A percentile compares a stretch with the other conserved stretches of the same genome.
Evolutionary conservation across 164 flowering plant species (phyloP).

Genomic region (Brasenia schreberi): DNA sequence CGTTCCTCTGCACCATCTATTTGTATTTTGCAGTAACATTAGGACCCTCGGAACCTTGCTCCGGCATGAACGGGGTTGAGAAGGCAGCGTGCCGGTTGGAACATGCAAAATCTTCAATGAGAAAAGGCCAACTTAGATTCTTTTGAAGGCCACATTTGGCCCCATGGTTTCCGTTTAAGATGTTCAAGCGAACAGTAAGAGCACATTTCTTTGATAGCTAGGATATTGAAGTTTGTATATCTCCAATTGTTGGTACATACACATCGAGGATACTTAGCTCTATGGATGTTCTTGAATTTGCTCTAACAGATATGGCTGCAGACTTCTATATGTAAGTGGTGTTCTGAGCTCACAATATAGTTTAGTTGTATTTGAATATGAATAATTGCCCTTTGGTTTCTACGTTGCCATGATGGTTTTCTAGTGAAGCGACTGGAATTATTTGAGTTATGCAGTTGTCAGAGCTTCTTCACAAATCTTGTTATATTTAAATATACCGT

Average conservation of each 20-base stretch:
- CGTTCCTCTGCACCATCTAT: conserved; percentile 38
- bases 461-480: too few relatives aligned
- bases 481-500: too few relatives aligned
- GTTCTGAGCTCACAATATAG: background rate
- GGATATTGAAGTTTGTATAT: background rate
- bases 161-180: background rate
- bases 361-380: too few relatives aligned
- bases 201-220: background rate
- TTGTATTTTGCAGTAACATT: conserved; percentile 52
- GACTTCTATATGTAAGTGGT: background rate
- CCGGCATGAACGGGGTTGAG: conserved; percentile 24
- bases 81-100: conserved; percentile 27
- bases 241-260: background rate
- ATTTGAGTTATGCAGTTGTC: too few relatives aligned
- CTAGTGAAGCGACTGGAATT: too few relatives aligned
- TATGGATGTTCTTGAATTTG: background rate
- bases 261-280: background rate
- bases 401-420: background rate
- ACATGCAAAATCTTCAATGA: conserved; percentile 19
- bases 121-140: conserved; percentile 34
- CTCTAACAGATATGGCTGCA: background rate
- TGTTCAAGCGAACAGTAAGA: background rate
- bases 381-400: background rate
- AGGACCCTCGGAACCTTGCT: conserved; percentile 25
- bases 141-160: conserved; percentile 6